These are phyloP conservation scores for Pseudocercospora fuligena DNA, from an alignment of 2,329 filamentous ascomycete genomes.

Conservation along the genomic window DNA sequence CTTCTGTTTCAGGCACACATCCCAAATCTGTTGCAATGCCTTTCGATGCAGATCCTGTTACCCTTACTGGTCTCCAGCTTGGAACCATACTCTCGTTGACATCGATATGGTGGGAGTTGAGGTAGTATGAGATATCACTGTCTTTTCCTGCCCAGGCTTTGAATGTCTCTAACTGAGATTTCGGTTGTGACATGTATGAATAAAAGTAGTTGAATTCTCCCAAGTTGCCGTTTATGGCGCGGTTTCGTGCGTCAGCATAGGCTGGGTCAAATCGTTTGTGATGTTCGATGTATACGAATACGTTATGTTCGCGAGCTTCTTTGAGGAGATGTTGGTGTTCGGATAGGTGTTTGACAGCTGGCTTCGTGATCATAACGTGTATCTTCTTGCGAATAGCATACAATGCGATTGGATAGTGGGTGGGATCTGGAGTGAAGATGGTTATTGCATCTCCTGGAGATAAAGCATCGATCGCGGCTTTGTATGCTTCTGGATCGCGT, in stretches of 20 bases:
- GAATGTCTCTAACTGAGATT: slow-evolving; percentile 91
- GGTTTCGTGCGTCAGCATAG: slow-evolving; percentile 83
- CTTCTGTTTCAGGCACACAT: slow-evolving; percentile 81
- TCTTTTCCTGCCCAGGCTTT: slow-evolving; percentile 91
- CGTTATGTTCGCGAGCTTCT: slow-evolving; percentile 72
- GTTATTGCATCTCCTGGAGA: slow-evolving; percentile 85
- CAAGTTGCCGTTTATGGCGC: slow-evolving; percentile 66
- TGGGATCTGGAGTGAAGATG: slow-evolving; percentile 93
- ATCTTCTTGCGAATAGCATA: slow-evolving; percentile 88
- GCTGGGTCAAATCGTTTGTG: slow-evolving; percentile 96
- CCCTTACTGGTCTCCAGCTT: slow-evolving; percentile 72
- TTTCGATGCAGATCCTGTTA: slow-evolving; percentile 76
- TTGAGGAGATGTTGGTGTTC: slow-evolving; percentile 79
- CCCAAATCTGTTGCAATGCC: slow-evolving; percentile 80
- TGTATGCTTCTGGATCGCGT: slow-evolving; percentile 82
- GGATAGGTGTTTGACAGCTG: slow-evolving; percentile 80
- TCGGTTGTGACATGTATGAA: slow-evolving; percentile 93
- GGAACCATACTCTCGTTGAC: slow-evolving; percentile 91
- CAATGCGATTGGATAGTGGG: slow-evolving; percentile 87
- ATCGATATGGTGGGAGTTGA: slow-evolving; percentile 94
- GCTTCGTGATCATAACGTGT: slow-evolving; percentile 93
- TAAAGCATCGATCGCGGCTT: slow-evolving; percentile 82
- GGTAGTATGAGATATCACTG: slow-evolving; percentile 93
- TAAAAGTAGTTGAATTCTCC: slow-evolving; percentile 99
- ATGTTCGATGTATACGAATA: slow-evolving; percentile 93